These are phyloP conservation scores for Lactarius quietus DNA, from an alignment of 768 basidiomycete genomes.

Conservation along the genomic window DNA sequence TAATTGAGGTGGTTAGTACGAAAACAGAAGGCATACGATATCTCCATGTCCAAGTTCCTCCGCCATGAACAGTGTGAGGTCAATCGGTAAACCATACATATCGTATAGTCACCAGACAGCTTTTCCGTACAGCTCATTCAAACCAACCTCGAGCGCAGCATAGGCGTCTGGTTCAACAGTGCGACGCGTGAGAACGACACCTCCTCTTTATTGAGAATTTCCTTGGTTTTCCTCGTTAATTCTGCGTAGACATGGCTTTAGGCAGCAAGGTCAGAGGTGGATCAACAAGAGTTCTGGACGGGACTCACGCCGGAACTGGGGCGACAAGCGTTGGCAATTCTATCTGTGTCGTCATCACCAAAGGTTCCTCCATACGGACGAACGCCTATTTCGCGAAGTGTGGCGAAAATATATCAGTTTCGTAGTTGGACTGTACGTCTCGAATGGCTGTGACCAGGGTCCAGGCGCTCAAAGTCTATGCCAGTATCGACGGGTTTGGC, in stretches of 20 bases:
- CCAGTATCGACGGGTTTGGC: slow-evolving; percentile 97
- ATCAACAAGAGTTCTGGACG: background rate
- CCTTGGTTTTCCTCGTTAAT: slow-evolving; percentile 79
- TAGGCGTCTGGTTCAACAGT: slow-evolving; percentile 84
- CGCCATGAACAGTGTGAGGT: slow-evolving; percentile 95
- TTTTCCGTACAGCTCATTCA: slow-evolving; percentile 72
- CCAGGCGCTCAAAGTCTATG: slow-evolving; percentile 98
- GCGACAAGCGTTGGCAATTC: slow-evolving; percentile 91
- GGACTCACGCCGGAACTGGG: slow-evolving; percentile 71
- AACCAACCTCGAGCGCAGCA: slow-evolving; percentile 58
- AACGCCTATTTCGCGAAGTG: slow-evolving; percentile 86
- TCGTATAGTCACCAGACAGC: slow-evolving; percentile 98
- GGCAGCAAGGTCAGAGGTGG: slow-evolving; percentile 10
- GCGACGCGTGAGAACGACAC: slow-evolving; percentile 95
- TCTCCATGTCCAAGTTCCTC: slow-evolving; percentile 77
- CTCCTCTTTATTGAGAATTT: slow-evolving; percentile 98
- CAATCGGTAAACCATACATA: slow-evolving; percentile 97
- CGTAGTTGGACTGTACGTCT: slow-evolving; percentile 91
- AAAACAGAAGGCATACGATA: background rate
- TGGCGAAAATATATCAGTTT: slow-evolving; percentile 92
- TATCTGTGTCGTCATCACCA: slow-evolving; percentile 86
- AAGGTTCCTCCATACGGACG: slow-evolving; percentile 87
- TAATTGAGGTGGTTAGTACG: background rate
- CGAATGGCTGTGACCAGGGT: slow-evolving; percentile 93
- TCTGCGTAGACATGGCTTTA: slow-evolving; percentile 91